These are phyloP conservation scores for Trametes punicea DNA, from an alignment of 768 basidiomycete species.

Conservation along the genomic window DNA sequence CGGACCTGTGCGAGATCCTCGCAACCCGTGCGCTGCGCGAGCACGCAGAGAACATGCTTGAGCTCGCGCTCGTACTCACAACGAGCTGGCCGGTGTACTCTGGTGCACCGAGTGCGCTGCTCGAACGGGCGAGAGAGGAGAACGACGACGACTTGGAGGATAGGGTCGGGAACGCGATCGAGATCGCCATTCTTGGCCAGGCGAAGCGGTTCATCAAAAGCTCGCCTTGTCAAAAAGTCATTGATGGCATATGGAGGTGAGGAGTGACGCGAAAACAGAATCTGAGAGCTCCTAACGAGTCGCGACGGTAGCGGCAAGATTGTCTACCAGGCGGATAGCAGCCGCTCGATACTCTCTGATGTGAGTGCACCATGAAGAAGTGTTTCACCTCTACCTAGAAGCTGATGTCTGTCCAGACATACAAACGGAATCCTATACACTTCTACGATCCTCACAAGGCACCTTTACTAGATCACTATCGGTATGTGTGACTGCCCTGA, in stretches of 20 bases:
- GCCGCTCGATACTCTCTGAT: slow-evolving; percentile 86
- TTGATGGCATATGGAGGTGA: slow-evolving; percentile 77
- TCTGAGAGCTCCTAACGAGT: slow-evolving; percentile 3
- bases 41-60: slow-evolving; percentile 64
- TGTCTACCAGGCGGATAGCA: slow-evolving; percentile 87
- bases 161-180: slow-evolving; percentile 86
- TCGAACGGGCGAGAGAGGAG: slow-evolving; percentile 59
- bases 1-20: slow-evolving; percentile 84
- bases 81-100: slow-evolving; percentile 80
- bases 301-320: slow-evolving; percentile 64
- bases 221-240: slow-evolving; percentile 86
- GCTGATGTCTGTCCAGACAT: too few species aligned
- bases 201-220: slow-evolving; percentile 89
- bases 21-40: slow-evolving; percentile 77
- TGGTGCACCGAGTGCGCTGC: slow-evolving; percentile 60
- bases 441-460: slow-evolving; percentile 95
- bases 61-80: slow-evolving; percentile 66
- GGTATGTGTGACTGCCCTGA: slow-evolving; percentile 43
- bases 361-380: slow-evolving; percentile 40
- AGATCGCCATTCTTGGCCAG: slow-evolving; percentile 85
- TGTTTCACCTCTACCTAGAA: too few species aligned
- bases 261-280: background rate
- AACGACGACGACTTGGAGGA: slow-evolving; percentile 72
- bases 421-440: slow-evolving; percentile 88
- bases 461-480: slow-evolving; percentile 92